A percentile compares a stretch with the other conserved stretches of the same genome.
These are phyloP conservation scores for Botryotinia calthae DNA, from an alignment of 2,329 filamentous ascomycete species.

Conservation along the genomic window DNA sequence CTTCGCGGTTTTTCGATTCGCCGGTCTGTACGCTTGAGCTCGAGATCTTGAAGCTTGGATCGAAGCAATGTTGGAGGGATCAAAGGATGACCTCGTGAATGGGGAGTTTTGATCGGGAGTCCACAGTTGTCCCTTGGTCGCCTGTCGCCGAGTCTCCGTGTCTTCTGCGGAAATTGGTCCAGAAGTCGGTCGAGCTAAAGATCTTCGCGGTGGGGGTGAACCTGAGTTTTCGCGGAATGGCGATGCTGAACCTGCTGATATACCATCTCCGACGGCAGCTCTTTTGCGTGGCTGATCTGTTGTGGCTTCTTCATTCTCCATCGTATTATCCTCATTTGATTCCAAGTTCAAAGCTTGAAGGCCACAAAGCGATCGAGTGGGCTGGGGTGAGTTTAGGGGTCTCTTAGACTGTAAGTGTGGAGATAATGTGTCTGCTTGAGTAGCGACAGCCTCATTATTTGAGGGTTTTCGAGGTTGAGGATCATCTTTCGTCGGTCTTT, in stretches of 20 bases:
- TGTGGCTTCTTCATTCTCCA: conserved; percentile 31
- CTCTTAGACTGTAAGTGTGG: conserved; percentile 23
- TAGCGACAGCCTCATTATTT: conserved; percentile 17
- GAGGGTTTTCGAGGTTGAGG: conserved; percentile 22
- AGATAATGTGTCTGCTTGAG: conserved; percentile 22
- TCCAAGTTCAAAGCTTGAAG: conserved; percentile 29
- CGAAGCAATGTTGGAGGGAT: conserved; percentile 36
- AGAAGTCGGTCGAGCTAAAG: conserved; percentile 29
- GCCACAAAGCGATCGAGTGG: conserved; percentile 25
- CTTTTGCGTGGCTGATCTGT: conserved; percentile 32
- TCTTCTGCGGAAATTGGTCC: conserved; percentile 25
- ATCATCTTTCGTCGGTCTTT: conserved; percentile 27
- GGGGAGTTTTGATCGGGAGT: conserved; percentile 28
- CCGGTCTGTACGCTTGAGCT: conserved; percentile 25
- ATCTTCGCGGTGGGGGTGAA: conserved; percentile 30
- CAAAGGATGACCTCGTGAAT: conserved; percentile 28
- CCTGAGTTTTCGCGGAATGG: conserved; percentile 29
- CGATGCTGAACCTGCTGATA: conserved; percentile 32
- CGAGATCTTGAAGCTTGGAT: conserved; percentile 29
- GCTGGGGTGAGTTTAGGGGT: conserved; percentile 19
- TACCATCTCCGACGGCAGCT: conserved; percentile 34
- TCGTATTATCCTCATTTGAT: conserved; percentile 27
- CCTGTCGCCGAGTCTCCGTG: conserved; percentile 20
- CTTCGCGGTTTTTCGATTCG: conserved; percentile 21
- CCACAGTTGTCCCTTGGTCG: conserved; percentile 33